Evolutionary conservation across 2,329 filamentous ascomycete species (phyloP), one percentile per base, ranked within the genome.

Genomic region (Paecilomyces formosus): DNA sequence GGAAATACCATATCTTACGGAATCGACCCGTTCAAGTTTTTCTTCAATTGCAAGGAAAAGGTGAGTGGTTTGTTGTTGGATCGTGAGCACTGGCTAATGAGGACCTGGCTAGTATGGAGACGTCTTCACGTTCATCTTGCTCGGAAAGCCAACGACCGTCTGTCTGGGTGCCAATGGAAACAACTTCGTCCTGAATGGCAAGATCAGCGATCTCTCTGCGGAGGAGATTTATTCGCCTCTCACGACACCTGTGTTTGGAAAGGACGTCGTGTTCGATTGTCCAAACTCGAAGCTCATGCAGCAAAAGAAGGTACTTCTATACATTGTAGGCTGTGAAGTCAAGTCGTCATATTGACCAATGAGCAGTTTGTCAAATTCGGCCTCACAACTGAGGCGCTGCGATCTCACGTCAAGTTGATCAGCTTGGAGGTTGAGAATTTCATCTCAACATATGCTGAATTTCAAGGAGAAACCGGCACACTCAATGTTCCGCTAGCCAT

Each of bases 231-330:
- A 96, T 77, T 88, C 85, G 57, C 88, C 89, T 58, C 81, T 96
- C 58, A 85, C 81, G 24, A 85, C 83, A 5, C 84, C 84, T 52
- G 84, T 87, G 2, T 96, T 96, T 71, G 91, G 91, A 65, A 86
- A 85, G 67, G 88, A 92, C 76, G 91, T 96, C 26, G 89, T 95
- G 57, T 96, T 95, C 72, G 91, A 95, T 73, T 94, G 90, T 76
- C 90, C 90, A 50, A 95, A 95, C 72, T 82, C 90, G 59, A 95
- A 95, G 77, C 83, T 96, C 70, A 95, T 96, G 91, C 91, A 96
- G 78, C 91, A 96, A 81, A 96, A 96, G 81, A 94, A 93, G 85
- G 89, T 92, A 73, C 62, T n/a, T 8, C 9, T 6, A 45, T 6
- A 45, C 39, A 3, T 45, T 45, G 15, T 18, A 18, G 7, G 9